A percentile compares a stretch with the other conserved stretches of the same genome.
Conservation (phyloP, 495 filamentous ascomycete genomes). For the Staphylotrichum longicolle region DNA sequence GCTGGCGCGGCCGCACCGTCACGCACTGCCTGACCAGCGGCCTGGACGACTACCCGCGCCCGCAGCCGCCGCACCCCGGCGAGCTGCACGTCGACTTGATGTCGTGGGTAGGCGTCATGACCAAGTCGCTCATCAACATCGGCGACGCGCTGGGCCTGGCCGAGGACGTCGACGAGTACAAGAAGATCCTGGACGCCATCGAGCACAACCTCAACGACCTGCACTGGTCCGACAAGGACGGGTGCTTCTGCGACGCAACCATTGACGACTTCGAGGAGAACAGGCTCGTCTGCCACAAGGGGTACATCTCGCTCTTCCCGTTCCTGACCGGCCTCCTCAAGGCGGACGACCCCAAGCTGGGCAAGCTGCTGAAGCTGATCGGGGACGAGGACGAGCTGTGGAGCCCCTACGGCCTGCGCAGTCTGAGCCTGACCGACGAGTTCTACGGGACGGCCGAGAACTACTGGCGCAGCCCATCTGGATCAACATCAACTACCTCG, state of each 20-base stretch:
- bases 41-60: slow-evolving; percentile 90
- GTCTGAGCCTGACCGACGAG: slow-evolving; percentile 77
- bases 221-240: slow-evolving; percentile 78
- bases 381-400: slow-evolving; percentile 80
- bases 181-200: slow-evolving; percentile 74
- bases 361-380: slow-evolving; percentile 71
- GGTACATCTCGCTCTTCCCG: slow-evolving; percentile 91
- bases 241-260: slow-evolving; percentile 91
- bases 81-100: slow-evolving; percentile 95
- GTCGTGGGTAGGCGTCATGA: slow-evolving; percentile 96
- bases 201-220: slow-evolving; percentile 86
- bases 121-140: slow-evolving; percentile 72
- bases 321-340: slow-evolving; percentile 77
- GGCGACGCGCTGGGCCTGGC: slow-evolving; percentile 65
- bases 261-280: slow-evolving; percentile 95
- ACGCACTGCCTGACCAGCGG: slow-evolving; percentile 89
- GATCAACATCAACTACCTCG: slow-evolving; percentile 97
- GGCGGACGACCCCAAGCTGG: slow-evolving; percentile 68
- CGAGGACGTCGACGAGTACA: slow-evolving; percentile 72
- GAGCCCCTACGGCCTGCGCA: slow-evolving; percentile 80
- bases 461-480: slow-evolving; percentile 94
- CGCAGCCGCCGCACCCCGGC: slow-evolving; percentile 95
- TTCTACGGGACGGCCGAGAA: slow-evolving; percentile 90
- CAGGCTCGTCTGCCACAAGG: slow-evolving; percentile 88
- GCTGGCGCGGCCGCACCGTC: slow-evolving; percentile 89